These are phyloP conservation scores for Euphorbia lathyris DNA, from an alignment of 345 rosid species.

Conservation along the genomic window DNA sequence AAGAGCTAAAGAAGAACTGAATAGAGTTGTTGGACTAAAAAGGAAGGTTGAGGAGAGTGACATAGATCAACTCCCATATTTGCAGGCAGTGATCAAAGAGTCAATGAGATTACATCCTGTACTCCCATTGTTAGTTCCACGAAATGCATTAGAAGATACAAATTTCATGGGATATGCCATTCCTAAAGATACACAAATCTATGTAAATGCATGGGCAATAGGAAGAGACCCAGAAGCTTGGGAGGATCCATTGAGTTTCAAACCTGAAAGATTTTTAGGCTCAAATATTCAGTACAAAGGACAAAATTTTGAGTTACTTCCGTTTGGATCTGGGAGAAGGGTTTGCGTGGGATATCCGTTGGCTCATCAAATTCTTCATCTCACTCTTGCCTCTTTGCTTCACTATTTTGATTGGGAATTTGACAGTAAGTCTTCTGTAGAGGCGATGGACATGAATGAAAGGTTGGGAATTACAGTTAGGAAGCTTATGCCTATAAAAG, in stretches of 20 bases:
- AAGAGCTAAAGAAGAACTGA: constrained; percentile 19
- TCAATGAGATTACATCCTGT: constrained; percentile 1
- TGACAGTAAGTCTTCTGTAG: constrained; percentile 17
- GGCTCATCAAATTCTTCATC: constrained; percentile 18
- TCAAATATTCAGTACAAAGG: constrained; percentile 17
- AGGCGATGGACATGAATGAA: constrained; percentile 35
- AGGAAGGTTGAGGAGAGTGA: constrained; percentile 20
- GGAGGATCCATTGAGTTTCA: constrained; percentile 21
- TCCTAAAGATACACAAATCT: constrained; percentile 19
- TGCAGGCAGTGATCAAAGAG: constrained; percentile 15
- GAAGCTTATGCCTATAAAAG: constrained; percentile 34
- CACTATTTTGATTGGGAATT: constrained; percentile 31
- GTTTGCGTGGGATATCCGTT: constrained; percentile 6
- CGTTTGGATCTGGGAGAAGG: constrained; percentile 22
- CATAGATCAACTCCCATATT: constrained; percentile 13
- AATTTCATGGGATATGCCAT: constrained; percentile 12
- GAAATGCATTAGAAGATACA: constrained; percentile 10
- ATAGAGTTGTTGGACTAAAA: constrained; percentile 1
- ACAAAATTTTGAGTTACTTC: constrained; percentile 12
- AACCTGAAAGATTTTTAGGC: constrained; percentile 19
- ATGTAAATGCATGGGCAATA: constrained; percentile 18
- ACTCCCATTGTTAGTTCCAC: constrained; percentile 4
- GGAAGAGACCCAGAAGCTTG: constrained; percentile 18
- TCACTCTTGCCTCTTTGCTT: not conserved
- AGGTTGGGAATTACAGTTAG: constrained; percentile 31